These are phyloP conservation scores for Trichaptum fuscoviolaceum DNA, from an alignment of 768 basidiomycete species.

Conservation along the genomic window DNA sequence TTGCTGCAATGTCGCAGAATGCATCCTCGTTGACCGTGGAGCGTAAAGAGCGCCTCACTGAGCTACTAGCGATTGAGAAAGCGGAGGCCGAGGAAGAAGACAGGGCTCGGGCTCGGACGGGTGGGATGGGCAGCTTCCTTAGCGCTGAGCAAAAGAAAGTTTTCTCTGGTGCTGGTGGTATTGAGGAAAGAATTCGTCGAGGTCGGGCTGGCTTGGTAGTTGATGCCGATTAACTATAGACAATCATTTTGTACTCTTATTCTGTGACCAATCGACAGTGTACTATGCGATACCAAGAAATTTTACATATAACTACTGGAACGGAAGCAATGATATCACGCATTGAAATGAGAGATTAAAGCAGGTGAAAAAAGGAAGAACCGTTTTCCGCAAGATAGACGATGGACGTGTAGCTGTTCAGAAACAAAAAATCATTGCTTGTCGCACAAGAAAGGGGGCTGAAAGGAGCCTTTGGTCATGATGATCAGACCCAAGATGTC, in stretches of 20 bases:
- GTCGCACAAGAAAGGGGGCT: not conserved
- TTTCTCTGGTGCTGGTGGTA: constrained; percentile 69
- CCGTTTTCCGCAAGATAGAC: no score
- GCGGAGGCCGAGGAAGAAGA: constrained; percentile 73
- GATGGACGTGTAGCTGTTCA: no score
- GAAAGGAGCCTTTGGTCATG: no score
- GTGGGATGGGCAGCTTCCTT: constrained; percentile 78
- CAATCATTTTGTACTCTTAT: not conserved
- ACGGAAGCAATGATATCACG: no score
- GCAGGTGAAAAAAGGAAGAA: no score
- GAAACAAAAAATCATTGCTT: no score
- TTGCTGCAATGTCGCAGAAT: constrained; percentile 83
- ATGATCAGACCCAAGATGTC: not conserved
- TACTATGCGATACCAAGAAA: not conserved
- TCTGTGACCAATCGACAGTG: not conserved
- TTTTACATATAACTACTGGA: not conserved
- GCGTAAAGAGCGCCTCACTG: constrained; percentile 65
- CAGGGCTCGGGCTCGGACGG: constrained; percentile 58
- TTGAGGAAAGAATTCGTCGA: constrained; percentile 74
- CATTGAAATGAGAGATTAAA: no score
- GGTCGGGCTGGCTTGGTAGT: constrained; percentile 67
- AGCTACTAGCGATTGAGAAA: constrained; percentile 70
- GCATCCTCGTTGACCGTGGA: constrained; percentile 64
- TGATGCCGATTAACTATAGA: constrained; percentile 43
- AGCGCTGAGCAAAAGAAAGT: constrained; percentile 81